phyloP scores from a whole-genome alignment of 257 asterid genomes.

The Fraxinus anomala region DNA sequence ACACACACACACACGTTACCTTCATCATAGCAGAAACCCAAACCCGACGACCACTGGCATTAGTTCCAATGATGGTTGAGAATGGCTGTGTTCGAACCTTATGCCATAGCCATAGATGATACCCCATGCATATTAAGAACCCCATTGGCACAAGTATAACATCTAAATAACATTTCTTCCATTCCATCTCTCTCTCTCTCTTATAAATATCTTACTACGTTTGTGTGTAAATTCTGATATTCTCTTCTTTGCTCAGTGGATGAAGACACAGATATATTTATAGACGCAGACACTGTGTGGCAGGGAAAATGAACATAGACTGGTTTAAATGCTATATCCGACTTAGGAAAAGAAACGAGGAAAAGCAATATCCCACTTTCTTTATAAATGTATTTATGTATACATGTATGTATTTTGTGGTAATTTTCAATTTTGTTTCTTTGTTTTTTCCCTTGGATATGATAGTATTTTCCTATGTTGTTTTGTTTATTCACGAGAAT shows the following conservation, averaged over 20 bases:
- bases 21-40: conserved; percentile 93
- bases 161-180: conserved; percentile 80
- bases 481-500: neutral
- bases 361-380: conserved; percentile 33
- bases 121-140: conserved; percentile 51
- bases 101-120: conserved; percentile 79
- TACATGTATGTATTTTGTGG: neutral
- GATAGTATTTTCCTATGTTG: neutral
- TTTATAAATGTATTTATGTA: neutral
- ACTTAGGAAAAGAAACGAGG: neutral
- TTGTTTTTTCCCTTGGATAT: neutral
- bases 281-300: neutral
- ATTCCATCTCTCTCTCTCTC: conserved; percentile 55
- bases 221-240: neutral
- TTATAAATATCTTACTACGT: neutral
- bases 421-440: neutral
- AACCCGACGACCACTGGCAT: conserved; percentile 74
- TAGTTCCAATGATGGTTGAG: conserved; percentile 72
- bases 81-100: conserved; percentile 70
- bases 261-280: neutral
- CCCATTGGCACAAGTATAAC: conserved; percentile 74
- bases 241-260: neutral
- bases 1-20: conserved; percentile 35
- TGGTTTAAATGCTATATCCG: conserved; percentile 21
- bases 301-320: conserved; percentile 32